phyloP scores from a whole-genome alignment of 1,139 yeast species.

The Pichia sp. region DNA sequence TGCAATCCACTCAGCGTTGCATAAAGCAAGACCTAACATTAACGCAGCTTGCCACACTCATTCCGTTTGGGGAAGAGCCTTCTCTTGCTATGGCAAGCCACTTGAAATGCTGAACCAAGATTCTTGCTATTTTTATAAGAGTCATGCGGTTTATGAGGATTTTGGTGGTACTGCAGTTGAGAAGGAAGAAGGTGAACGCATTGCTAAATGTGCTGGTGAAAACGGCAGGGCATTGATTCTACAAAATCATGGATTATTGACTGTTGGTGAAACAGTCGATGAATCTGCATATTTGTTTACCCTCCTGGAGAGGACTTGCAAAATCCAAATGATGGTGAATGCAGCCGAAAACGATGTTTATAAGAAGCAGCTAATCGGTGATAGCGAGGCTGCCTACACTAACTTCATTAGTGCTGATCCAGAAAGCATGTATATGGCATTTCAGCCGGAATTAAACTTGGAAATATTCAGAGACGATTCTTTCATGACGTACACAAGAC shows the following conservation, averaged over 20 bases:
- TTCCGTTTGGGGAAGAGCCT: conserved; percentile 71
- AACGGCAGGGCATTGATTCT: conserved; percentile 58
- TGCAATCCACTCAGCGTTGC: conserved; percentile 73
- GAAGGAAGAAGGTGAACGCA: conserved; percentile 60
- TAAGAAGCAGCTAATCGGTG: conserved; percentile 38
- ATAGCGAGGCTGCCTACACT: conserved; percentile 65
- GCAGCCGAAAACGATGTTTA: conserved; percentile 36
- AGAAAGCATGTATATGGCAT: conserved; percentile 47
- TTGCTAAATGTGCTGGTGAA: conserved; percentile 64
- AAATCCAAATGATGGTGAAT: conserved; percentile 68
- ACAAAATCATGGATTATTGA: conserved; percentile 77
- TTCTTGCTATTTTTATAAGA: conserved; percentile 61
- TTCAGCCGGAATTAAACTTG: conserved; percentile 15
- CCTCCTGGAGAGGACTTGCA: conserved; percentile 65
- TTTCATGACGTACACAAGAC: conserved; percentile 11
- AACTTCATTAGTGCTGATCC: conserved; percentile 55
- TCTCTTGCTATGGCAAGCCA: conserved; percentile 65
- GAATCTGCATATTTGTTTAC: conserved; percentile 55
- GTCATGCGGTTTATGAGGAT: conserved; percentile 60
- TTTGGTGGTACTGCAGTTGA: conserved; percentile 83
- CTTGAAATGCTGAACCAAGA: conserved; percentile 82
- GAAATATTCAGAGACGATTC: conserved; percentile 18
- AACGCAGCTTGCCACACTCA: conserved; percentile 83
- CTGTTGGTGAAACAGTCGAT: conserved; percentile 74
- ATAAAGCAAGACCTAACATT: conserved; percentile 73